phyloP scores from a whole-genome alignment of 108 stramenopile species.

The Cylindrotheca fusiformis region DNA sequence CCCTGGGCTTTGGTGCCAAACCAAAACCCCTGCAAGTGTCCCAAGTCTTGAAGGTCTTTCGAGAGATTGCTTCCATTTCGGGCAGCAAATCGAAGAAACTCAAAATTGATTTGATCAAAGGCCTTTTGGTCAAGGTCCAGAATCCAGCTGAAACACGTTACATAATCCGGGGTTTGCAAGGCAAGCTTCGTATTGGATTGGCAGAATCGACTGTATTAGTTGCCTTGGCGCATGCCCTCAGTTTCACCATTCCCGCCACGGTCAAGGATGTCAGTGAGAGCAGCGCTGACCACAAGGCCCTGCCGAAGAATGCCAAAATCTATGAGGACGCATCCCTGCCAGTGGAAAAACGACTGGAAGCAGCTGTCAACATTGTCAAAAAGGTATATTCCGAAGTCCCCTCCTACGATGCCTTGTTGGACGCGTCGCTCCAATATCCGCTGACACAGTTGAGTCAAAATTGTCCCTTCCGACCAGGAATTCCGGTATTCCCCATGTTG shows the following conservation, averaged over 20 bases:
- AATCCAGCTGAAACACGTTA: constrained; percentile 90
- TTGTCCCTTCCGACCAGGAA: constrained; percentile 90
- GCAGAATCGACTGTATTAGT: constrained; percentile 94
- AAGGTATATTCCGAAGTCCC: constrained; percentile 97
- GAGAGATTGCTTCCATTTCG: constrained; percentile 76
- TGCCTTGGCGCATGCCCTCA: constrained; percentile 89
- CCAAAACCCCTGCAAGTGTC: constrained; percentile 67
- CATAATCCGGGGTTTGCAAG: constrained; percentile 97
- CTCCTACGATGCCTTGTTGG: constrained; percentile 83
- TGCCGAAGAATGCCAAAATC: constrained; percentile 28
- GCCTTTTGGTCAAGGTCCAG: constrained; percentile 71
- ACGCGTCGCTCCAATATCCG: constrained; percentile 80
- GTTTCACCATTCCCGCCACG: constrained; percentile 50
- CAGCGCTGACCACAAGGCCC: constrained; percentile 14
- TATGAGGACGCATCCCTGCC: constrained; percentile 35
- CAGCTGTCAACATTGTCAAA: constrained; percentile 88
- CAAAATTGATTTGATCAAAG: constrained; percentile 94
- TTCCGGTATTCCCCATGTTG: constrained; percentile 98
- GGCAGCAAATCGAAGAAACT: constrained; percentile 87
- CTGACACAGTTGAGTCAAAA: constrained; percentile 60
- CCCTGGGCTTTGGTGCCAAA: constrained; percentile 68
- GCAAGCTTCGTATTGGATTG: constrained; percentile 96
- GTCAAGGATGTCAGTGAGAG: constrained; percentile 34
- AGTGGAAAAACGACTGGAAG: constrained; percentile 76
- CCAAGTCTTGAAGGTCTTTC: constrained; percentile 62